Conservation (phyloP, 345 rosid genomes). For the Hibiscus syriacus region DNA sequence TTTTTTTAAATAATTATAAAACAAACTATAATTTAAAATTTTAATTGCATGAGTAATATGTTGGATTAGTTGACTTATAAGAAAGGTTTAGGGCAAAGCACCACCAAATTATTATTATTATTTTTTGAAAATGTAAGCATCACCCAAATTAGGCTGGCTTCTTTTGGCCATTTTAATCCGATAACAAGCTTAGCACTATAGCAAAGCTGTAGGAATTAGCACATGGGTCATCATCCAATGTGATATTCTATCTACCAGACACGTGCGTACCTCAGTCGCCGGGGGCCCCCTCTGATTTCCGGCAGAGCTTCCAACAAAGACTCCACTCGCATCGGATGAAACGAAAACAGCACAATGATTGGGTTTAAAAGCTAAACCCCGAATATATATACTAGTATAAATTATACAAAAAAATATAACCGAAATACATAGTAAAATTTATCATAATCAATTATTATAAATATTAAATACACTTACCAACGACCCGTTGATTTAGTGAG, state of each 20-base stretch:
- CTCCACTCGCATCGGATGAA: constrained; percentile 4
- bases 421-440: too few relatives aligned
- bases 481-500: too few relatives aligned
- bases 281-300: background rate
- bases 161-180: background rate
- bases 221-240: constrained; percentile 37
- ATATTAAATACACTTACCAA: too few relatives aligned
- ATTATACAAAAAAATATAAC: too few relatives aligned
- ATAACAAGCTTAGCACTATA: background rate
- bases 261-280: constrained; percentile 32
- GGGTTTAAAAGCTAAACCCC: background rate
- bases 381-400: background rate
- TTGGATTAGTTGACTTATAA: too few relatives aligned
- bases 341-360: background rate
- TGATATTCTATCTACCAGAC: constrained; percentile 29
- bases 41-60: too few relatives aligned
- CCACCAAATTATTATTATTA: too few relatives aligned
- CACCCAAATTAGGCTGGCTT: constrained; percentile 4
- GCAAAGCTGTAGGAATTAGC: constrained; percentile 6
- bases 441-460: too few relatives aligned
- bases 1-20: too few relatives aligned
- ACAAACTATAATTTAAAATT: too few relatives aligned
- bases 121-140: too few relatives aligned
- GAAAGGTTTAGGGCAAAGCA: too few relatives aligned
- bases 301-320: background rate